Evolutionary conservation across 108 stramenopile species (phyloP).

Genomic region (Pseudonitzschia multistriata): DNA sequence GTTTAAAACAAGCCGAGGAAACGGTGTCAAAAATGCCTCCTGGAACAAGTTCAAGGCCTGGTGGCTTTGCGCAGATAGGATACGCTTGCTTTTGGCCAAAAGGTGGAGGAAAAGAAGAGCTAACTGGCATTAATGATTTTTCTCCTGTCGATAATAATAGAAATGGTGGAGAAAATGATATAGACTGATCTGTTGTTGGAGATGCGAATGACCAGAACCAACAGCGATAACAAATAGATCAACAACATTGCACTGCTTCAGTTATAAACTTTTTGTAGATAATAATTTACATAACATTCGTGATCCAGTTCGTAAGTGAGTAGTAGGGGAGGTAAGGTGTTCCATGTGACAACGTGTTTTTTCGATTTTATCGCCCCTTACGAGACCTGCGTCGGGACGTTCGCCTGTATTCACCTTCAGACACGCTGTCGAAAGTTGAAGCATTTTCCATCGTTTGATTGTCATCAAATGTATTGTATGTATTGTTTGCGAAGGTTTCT

Average conservation of each 20-base stretch:
- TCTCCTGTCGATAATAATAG: background rate
- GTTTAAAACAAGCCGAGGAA: slow-evolving; percentile 17
- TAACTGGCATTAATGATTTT: background rate
- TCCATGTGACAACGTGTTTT: background rate
- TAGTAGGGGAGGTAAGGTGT: background rate
- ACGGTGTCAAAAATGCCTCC: slow-evolving; percentile 18
- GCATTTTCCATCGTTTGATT: background rate
- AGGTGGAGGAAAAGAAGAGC: slow-evolving; percentile 46
- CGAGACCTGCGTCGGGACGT: background rate
- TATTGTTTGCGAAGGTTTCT: slow-evolving; percentile 11
- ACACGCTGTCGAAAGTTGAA: slow-evolving; percentile 16
- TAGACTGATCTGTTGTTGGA: background rate
- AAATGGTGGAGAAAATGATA: background rate
- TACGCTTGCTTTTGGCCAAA: slow-evolving; percentile 75
- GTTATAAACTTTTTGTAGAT: too few species aligned
- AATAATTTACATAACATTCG: too few species aligned
- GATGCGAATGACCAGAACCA: background rate
- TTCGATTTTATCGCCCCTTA: background rate
- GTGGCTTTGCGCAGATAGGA: slow-evolving; percentile 56
- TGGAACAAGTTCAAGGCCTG: slow-evolving; percentile 41
- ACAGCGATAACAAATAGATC: background rate
- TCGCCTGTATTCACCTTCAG: slow-evolving; percentile 19
- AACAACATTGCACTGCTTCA: background rate
- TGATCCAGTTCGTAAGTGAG: too few species aligned
- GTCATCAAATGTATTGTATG: slow-evolving; percentile 9